Conservation (phyloP, 257 asterid species). For the Nicotiana benthamiana region DNA sequence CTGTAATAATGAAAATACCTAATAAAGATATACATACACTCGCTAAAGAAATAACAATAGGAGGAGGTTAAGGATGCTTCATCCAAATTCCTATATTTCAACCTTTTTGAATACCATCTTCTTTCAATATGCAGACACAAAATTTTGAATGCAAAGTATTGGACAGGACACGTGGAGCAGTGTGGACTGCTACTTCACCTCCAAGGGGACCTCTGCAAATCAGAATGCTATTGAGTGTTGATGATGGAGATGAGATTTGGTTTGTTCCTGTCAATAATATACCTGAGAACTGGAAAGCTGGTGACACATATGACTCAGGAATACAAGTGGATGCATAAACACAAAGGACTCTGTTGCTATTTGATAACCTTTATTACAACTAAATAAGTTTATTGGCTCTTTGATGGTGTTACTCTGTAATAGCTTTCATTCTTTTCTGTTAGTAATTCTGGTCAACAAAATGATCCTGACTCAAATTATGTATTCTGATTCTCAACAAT, state of each 20-base stretch:
- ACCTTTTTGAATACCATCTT: neutral
- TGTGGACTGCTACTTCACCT: conserved; percentile 58
- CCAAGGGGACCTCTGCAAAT: conserved; percentile 63
- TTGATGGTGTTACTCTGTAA: neutral
- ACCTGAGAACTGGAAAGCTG: conserved; percentile 66
- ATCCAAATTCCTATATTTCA: neutral
- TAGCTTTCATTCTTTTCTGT: neutral
- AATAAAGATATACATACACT: neutral
- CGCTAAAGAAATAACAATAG: neutral
- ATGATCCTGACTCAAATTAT: neutral
- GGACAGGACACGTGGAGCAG: conserved; percentile 66
- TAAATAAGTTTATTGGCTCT: neutral
- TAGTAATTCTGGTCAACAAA: neutral
- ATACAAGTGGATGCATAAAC: conserved; percentile 48
- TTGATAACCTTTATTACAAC: no score
- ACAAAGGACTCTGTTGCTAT: neutral
- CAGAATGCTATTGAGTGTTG: conserved; percentile 60
- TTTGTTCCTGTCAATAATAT: conserved; percentile 49
- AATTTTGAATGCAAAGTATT: conserved; percentile 52
- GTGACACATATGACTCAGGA: conserved; percentile 70
- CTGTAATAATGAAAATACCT: no score
- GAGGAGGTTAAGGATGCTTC: neutral
- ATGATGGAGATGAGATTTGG: conserved; percentile 64
- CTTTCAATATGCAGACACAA: conserved; percentile 37
- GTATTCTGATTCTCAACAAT: neutral